Conservation (phyloP, 1,284 basidiomycete species). For the Puccinia hordei region DNA sequence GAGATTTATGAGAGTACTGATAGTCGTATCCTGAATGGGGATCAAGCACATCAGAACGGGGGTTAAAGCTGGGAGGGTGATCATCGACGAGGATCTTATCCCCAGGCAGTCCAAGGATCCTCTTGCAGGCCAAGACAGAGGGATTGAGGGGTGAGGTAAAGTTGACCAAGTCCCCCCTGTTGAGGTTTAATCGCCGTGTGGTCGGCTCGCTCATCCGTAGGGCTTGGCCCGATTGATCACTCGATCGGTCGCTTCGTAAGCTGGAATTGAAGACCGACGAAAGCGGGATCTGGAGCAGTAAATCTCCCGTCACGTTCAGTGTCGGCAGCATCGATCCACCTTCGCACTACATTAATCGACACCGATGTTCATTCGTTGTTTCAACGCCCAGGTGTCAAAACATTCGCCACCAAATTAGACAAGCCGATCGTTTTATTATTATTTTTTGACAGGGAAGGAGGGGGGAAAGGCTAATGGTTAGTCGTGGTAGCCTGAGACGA, state of each 20-base stretch:
- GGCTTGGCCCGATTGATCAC: no score
- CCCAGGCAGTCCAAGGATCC: constrained; percentile 41
- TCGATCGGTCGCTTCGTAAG: background rate
- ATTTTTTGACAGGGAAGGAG: background rate
- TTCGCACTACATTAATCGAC: constrained; percentile 32
- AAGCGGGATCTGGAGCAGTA: constrained; percentile 40
- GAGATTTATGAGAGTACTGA: background rate
- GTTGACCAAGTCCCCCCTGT: constrained; percentile 39
- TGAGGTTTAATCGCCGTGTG: constrained; percentile 3
- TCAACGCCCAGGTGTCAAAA: no score
- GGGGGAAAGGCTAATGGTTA: background rate
- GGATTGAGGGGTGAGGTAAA: constrained; percentile 49
- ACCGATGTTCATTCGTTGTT: no score
- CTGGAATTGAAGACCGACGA: constrained; percentile 9
- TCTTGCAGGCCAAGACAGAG: constrained; percentile 44
- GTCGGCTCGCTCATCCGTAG: background rate
- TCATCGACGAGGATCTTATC: constrained; percentile 42
- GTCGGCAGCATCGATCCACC: constrained; percentile 48
- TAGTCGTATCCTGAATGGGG: background rate
- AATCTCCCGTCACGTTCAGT: constrained; percentile 45
- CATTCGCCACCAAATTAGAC: no score
- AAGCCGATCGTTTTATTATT: background rate
- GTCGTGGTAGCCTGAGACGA: no score
- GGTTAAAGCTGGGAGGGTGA: background rate
- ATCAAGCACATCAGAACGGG: background rate